A percentile compares a stretch with the other conserved stretches of the same genome.
These are phyloP conservation scores for Candida morakotiae DNA, from an alignment of 805 yeast genomes.

Conservation along the genomic window DNA sequence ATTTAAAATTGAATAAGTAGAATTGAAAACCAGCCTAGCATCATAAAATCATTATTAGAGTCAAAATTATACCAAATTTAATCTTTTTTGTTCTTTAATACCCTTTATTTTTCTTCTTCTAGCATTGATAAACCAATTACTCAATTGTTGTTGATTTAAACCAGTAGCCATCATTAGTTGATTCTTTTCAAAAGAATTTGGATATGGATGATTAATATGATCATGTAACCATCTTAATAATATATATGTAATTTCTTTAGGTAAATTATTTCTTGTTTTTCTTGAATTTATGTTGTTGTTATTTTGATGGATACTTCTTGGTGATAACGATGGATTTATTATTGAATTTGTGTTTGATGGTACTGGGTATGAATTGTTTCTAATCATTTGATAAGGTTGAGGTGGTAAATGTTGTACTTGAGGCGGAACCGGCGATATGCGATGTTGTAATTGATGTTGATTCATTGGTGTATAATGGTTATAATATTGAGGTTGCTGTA, in stretches of 20 bases:
- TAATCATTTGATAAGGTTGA: conserved; percentile 1
- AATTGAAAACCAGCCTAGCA: too few relatives aligned
- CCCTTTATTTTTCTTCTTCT: conserved; percentile 66
- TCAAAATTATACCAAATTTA: conserved; percentile 10
- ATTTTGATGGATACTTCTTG: too few relatives aligned
- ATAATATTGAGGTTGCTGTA: conserved; percentile 3
- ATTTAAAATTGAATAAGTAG: too few relatives aligned
- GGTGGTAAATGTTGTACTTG: background rate
- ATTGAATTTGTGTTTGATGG: too few relatives aligned
- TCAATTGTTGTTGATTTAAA: conserved; percentile 72
- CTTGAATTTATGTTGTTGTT: conserved; percentile 10
- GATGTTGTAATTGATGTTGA: conserved; percentile 6
- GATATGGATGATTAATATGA: conserved; percentile 79
- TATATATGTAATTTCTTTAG: conserved; percentile 71
- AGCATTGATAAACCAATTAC: conserved; percentile 88
- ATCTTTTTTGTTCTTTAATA: conserved; percentile 36
- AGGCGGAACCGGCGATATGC: conserved; percentile 4
- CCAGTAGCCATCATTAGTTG: conserved; percentile 70
- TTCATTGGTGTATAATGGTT: conserved; percentile 4
- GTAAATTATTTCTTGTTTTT: conserved; percentile 64
- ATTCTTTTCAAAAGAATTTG: conserved; percentile 73
- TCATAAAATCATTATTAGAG: too few relatives aligned
- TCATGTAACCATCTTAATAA: conserved; percentile 70
- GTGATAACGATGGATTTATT: too few relatives aligned
- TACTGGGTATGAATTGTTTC: conserved; percentile 2